Evolutionary conservation across 2,329 filamentous ascomycete genomes (phyloP), one percentile per base, ranked within the genome.

Genomic region (Aspergillus texensis): DNA sequence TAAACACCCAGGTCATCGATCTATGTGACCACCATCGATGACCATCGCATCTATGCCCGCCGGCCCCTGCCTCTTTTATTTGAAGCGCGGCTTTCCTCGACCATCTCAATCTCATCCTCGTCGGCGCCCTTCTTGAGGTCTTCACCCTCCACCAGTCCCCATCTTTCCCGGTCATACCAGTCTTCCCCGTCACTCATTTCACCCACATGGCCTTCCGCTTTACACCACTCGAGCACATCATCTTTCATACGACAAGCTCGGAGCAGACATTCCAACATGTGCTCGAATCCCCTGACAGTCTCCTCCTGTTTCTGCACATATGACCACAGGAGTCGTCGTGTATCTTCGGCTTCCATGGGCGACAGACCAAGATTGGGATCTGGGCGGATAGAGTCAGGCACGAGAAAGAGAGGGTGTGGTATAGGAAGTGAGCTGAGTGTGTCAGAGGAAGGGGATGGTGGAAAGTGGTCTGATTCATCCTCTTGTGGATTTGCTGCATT

Each of bases 161-260:
- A 89, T 69, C 86, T 84, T 61, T 86, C 84, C 24, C 81, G 79
- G 70, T 90, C 88, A 67, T 88, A 88, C 88, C 88, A 90, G 70
- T 90, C 88, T 75, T 90, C 88, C 2, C 88, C 87, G 69, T 90
- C 88, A 59, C 85, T 88, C 86, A 89, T 85, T 71, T 89, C 87
- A 5, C 86, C 86, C 19, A 88, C 77, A 73, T 90, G 88, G 6
- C 80, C 87, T 70, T 89, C 87, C 0, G 87, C 86, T 71, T 87
- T 88, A 70, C 83, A 84, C 82, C 84, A 87, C 65, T 85, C 83
- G 69, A 84, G 84, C 1, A 89, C 86, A 41, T 85, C 81, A 48
- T 84, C 81, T 62, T 87, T 80, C 83, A 88, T 83, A 52, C 85
- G 82, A 65, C 86, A 84, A n/a, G 86, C 85, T 62, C 83, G 81